These are phyloP conservation scores for Aquilaria agallochum DNA, from an alignment of 441 rosid genomes.

Conservation along the genomic window DNA sequence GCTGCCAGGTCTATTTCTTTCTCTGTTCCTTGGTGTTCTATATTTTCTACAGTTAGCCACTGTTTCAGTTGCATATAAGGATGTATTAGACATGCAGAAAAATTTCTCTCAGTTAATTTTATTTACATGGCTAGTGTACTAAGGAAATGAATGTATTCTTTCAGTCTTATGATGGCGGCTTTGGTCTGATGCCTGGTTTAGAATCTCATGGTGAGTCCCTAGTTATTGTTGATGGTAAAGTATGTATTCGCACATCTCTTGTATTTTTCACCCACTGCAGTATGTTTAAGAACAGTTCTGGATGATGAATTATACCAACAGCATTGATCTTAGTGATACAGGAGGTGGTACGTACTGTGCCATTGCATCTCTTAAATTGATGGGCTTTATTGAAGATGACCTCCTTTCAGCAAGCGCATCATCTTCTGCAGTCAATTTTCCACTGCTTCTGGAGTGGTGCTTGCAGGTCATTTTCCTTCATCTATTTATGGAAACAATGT, in stretches of 20 bases:
- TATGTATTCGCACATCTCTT: background rate
- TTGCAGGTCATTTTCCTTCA: constrained; percentile 46
- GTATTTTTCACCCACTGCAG: background rate
- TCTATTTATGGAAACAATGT: background rate
- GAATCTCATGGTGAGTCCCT: constrained; percentile 91
- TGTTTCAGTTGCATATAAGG: too few relatives aligned
- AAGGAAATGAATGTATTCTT: constrained; percentile 18
- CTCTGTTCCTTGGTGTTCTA: background rate
- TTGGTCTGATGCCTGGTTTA: constrained; percentile 85
- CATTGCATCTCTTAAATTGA: constrained; percentile 76
- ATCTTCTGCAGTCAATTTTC: constrained; percentile 46
- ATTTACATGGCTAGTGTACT: constrained; percentile 10
- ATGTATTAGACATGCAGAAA: too few relatives aligned
- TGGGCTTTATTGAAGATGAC: constrained; percentile 81
- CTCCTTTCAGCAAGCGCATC: constrained; percentile 34
- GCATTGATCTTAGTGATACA: constrained; percentile 57
- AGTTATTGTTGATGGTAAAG: background rate
- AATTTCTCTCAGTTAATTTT: constrained; percentile 6
- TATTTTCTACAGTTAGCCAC: constrained; percentile 1
- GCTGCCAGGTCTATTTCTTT: constrained; percentile 59
- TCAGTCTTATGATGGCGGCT: constrained; percentile 98
- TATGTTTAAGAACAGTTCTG: constrained; percentile 7
- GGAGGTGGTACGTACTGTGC: constrained; percentile 98
- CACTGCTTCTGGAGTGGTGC: constrained; percentile 69
- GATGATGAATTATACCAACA: constrained; percentile 36